Percentiles rank a stretch among this genome's conserved stretches.
phyloP scores from a whole-genome alignment of 2,329 filamentous ascomycete species.

The Diaporthe vaccinii region DNA sequence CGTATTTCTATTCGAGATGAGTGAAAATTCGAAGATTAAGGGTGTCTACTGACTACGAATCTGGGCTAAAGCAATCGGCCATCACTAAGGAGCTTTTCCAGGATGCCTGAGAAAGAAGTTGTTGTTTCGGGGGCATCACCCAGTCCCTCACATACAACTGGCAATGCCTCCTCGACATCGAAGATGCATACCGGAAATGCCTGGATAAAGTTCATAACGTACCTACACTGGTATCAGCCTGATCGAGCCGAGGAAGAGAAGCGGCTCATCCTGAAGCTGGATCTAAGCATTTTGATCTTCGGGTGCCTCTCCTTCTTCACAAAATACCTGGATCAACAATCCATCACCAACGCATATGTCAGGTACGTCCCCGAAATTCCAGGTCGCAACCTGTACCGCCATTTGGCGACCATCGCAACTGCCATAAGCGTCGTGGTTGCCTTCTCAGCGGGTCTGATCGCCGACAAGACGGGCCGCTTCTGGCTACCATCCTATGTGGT shows the following conservation, averaged over 20 bases:
- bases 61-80: too few species aligned
- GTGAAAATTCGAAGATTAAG: not conserved
- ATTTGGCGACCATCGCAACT: too few species aligned
- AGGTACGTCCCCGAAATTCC: too few species aligned
- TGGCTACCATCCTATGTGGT: not conserved
- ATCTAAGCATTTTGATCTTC: constrained; percentile 54
- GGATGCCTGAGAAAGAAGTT: not conserved
- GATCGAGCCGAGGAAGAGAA: constrained; percentile 52
- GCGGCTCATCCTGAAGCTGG: constrained; percentile 52
- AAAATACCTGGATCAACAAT: constrained; percentile 55
- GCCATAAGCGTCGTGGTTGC: not conserved
- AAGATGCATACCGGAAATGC: not conserved
- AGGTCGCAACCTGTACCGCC: too few species aligned
- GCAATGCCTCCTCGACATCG: not conserved
- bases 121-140: not conserved
- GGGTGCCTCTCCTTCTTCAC: constrained; percentile 57
- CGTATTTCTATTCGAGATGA: not conserved
- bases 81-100: not conserved
- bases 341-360: constrained; percentile 54
- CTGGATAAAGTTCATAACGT: constrained; percentile 49
- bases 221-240: constrained; percentile 51
- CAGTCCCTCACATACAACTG: not conserved
- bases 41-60: not conserved
- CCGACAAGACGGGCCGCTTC: not conserved
- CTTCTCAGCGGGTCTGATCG: not conserved